phyloP scores from a whole-genome alignment of 768 basidiomycete genomes.

The Tephrocybe rancida region DNA sequence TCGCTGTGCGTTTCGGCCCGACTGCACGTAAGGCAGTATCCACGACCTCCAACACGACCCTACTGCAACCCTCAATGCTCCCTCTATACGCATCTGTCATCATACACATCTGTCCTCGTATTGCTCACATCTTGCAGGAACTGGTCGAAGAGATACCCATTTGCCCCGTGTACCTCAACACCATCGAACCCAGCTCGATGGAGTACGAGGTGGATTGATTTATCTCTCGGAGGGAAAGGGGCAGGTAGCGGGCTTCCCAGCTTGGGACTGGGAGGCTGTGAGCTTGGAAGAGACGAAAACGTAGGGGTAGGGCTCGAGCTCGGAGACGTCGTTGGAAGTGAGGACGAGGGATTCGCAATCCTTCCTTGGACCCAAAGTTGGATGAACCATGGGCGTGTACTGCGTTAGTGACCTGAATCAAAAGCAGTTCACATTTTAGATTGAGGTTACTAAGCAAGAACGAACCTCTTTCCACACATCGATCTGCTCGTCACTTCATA shows the following conservation, averaged over 20 bases:
- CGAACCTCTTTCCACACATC: constrained; percentile 55
- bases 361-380: constrained; percentile 58
- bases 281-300: constrained; percentile 31
- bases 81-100: constrained; percentile 78
- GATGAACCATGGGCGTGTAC: constrained; percentile 54
- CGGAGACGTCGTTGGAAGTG: constrained; percentile 30
- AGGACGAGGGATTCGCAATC: constrained; percentile 33
- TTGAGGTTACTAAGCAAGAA: not conserved
- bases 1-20: constrained; percentile 51
- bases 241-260: constrained; percentile 29
- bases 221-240: constrained; percentile 51
- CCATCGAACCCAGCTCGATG: constrained; percentile 69
- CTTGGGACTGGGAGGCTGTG: too few relatives aligned
- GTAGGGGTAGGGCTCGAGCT: constrained; percentile 27
- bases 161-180: constrained; percentile 47
- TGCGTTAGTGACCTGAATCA: constrained; percentile 50
- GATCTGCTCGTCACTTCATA: constrained; percentile 66
- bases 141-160: constrained; percentile 57
- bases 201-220: constrained; percentile 46
- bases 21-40: constrained; percentile 51
- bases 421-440: not conserved
- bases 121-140: constrained; percentile 61
- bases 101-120: too few relatives aligned
- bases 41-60: constrained; percentile 58
- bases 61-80: constrained; percentile 56